These are phyloP conservation scores for Tolypocladium guangdongense DNA, from an alignment of 2,329 filamentous ascomycete species.

Conservation along the genomic window DNA sequence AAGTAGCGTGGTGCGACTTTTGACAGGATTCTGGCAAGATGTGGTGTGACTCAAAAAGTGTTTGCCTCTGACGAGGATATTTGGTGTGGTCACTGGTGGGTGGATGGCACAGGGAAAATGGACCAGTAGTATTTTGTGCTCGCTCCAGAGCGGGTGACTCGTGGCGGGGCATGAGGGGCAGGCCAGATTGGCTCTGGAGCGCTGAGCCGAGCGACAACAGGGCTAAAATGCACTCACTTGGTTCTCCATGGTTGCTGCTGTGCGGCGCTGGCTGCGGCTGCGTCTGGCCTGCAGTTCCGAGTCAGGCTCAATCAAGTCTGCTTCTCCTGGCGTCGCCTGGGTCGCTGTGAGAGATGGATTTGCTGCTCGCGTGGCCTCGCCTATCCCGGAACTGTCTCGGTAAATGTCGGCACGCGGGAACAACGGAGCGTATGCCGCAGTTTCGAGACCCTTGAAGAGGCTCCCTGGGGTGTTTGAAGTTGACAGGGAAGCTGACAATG, in stretches of 20 bases:
- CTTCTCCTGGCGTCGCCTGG: neutral
- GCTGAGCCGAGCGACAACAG: neutral
- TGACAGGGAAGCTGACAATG: neutral
- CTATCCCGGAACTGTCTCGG: neutral
- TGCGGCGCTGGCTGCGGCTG: neutral
- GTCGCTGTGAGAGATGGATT: neutral
- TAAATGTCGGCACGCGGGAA: neutral
- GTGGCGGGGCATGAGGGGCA: too few species aligned
- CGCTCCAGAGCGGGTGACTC: conserved; percentile 2
- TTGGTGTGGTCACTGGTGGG: conserved; percentile 3
- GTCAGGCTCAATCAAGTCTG: neutral
- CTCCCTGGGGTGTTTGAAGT: neutral
- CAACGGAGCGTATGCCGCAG: neutral
- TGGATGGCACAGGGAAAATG: conserved; percentile 1
- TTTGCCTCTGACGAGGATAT: conserved; percentile 1
- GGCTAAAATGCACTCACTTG: conserved; percentile 6
- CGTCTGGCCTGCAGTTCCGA: neutral
- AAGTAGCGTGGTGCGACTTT: neutral
- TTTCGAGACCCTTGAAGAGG: neutral
- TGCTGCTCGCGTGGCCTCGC: neutral
- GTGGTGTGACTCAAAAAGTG: neutral
- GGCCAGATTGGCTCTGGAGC: neutral
- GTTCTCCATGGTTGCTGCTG: conserved; percentile 10
- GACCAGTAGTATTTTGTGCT: too few species aligned
- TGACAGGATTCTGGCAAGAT: neutral